These are phyloP conservation scores for Clitoria ternatea DNA, from an alignment of 306 rosid species.

Conservation along the genomic window DNA sequence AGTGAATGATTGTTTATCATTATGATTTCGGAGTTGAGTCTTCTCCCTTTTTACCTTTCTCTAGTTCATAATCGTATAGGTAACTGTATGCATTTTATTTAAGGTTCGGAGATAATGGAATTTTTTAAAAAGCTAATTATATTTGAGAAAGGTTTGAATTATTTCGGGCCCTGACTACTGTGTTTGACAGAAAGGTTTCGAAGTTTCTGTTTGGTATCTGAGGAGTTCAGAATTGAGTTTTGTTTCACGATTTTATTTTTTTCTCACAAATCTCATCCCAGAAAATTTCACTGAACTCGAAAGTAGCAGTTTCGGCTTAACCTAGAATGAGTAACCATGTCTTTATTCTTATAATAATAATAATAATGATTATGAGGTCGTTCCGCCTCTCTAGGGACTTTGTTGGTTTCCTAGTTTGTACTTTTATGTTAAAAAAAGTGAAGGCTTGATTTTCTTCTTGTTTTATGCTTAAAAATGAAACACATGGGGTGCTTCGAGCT, in stretches of 20 bases:
- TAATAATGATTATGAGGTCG: too few species aligned
- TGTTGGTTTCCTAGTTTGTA: background rate
- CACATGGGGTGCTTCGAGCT: background rate
- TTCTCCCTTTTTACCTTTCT: constrained; percentile 13
- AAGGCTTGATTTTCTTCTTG: background rate
- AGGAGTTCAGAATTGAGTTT: background rate
- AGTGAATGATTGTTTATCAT: constrained; percentile 5
- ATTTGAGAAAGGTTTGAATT: background rate
- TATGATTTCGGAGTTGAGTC: constrained; percentile 4
- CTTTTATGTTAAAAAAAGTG: background rate
- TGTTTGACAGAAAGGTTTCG: background rate
- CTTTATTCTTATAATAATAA: too few species aligned
- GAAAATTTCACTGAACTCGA: background rate
- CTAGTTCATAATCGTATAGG: background rate
- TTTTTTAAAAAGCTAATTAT: background rate
- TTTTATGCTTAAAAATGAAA: background rate
- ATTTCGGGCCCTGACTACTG: background rate
- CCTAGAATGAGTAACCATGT: background rate
- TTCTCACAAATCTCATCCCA: background rate
- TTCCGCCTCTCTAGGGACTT: background rate
- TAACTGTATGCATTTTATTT: too few species aligned
- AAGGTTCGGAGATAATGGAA: background rate
- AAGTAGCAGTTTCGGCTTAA: background rate
- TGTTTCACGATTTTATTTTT: background rate
- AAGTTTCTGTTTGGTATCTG: background rate